Base-by-base conservation (phyloP, 2,329 filamentous ascomycete genomes). In the Epichloe elymi region DNA sequence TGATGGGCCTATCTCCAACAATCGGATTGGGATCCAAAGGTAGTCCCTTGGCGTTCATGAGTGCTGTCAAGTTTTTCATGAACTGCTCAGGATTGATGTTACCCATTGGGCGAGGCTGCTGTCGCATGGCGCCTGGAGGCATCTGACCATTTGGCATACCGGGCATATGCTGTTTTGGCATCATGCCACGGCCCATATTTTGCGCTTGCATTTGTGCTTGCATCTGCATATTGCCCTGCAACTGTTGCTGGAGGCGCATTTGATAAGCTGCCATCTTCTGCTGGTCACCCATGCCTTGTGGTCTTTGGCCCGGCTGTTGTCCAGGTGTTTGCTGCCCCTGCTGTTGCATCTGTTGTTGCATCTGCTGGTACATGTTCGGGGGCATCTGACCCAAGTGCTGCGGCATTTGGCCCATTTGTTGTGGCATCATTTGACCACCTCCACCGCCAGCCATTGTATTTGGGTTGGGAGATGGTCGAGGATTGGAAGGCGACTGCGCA, bases 171-270 rank as follows among this genome's bases (percentile, higher is more conserved):
- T 74, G 76, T 60, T 78, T 75, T 2, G 69, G 68, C 70, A 79
- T 75, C 70, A 76, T 74, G 51, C 66, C 75, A 50, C 70, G 72
- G 19, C 69, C 72, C 65, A 69, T 67, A 30, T 55, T 59, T 53
- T 69, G 68, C 14, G 62, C 58, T 56, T 78, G 78, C 70, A 82
- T 73, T 53, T 79, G 75, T 14, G 70, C 68, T 50, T 66, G 66
- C 64, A 72, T 72, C 48, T 75, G 72, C 61, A 76, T 73, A 38
- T 72, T 74, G 10, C 67, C 66, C 54, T 86, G 81, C 40, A 85
- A 76, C 60, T 90, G 86, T 51, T 85, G 80, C 60, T 94, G 86
- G 49, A 94, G 68, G 54, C 87, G 85, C 80, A 94, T 86, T 59
- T 94, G 87, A 61, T 94, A 91, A 46, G 84, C 70, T 51, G 80